A percentile compares a stretch with the other conserved stretches of the same genome.
Evolutionary conservation across 2,329 filamentous ascomycete genomes (phyloP).

Genomic region (Aspergillus ruber): DNA sequence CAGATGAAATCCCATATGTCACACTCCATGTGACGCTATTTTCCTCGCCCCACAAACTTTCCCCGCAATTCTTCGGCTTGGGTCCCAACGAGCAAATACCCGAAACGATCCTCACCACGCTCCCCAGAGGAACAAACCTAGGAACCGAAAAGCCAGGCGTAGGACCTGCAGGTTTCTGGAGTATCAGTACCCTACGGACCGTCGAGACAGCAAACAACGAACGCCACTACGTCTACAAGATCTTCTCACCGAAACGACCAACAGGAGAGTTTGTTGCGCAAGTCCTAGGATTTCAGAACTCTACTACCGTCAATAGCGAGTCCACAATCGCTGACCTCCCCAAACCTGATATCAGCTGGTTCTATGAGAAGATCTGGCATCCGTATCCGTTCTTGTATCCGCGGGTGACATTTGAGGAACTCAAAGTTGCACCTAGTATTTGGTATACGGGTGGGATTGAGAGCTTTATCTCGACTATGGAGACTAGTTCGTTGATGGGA

Average conservation of each 20-base stretch:
- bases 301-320: constrained; percentile 11
- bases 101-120: constrained; percentile 73
- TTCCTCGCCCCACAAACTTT: constrained; percentile 67
- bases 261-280: constrained; percentile 42
- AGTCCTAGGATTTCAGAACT: constrained; percentile 42
- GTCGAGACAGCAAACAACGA: constrained; percentile 31
- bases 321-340: constrained; percentile 29
- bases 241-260: constrained; percentile 54
- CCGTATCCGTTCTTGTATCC: constrained; percentile 83
- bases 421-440: constrained; percentile 50
- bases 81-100: constrained; percentile 50
- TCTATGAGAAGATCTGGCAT: constrained; percentile 69
- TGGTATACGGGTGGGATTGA: constrained; percentile 68
- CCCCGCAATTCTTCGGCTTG: constrained; percentile 65
- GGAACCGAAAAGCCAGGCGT: constrained; percentile 47
- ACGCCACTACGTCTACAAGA: constrained; percentile 58
- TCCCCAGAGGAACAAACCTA: constrained; percentile 49
- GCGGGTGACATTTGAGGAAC: constrained; percentile 78
- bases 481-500: constrained; percentile 88
- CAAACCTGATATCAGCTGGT: constrained; percentile 61
- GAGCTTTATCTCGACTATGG: constrained; percentile 95
- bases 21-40: constrained; percentile 86
- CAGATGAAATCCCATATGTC: constrained; percentile 79
- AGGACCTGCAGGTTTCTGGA: constrained; percentile 75
- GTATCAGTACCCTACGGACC: constrained; percentile 65